A percentile compares a stretch with the other conserved stretches of the same genome.
phyloP scores from a whole-genome alignment of 2,329 filamentous ascomycete genomes.

The Pestalotiopsis sp. region DNA sequence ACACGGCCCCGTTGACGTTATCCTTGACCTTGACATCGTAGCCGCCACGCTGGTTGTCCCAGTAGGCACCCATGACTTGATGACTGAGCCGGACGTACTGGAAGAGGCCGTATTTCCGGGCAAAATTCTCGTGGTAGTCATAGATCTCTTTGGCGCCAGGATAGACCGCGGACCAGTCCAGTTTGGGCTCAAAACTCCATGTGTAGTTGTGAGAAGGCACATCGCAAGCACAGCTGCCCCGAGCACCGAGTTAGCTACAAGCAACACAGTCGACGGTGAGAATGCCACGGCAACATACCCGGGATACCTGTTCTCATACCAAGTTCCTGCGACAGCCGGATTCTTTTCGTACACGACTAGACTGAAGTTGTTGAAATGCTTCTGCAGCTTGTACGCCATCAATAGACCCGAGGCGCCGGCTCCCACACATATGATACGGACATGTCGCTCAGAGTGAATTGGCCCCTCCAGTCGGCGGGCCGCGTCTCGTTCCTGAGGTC shows the following conservation, averaged over 20 bases:
- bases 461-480: slow-evolving; percentile 10
- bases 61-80: slow-evolving; percentile 5
- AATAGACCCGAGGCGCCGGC: slow-evolving; percentile 49
- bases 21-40: slow-evolving; percentile 36
- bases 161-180: slow-evolving; percentile 43
- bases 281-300: slow-evolving; percentile 26
- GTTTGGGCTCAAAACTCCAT: slow-evolving; percentile 49
- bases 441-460: slow-evolving; percentile 20
- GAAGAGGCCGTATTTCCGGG: slow-evolving; percentile 33
- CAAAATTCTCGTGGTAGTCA: slow-evolving; percentile 42
- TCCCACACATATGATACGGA: slow-evolving; percentile 42
- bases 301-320: slow-evolving; percentile 52
- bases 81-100: slow-evolving; percentile 30
- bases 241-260: neutral
- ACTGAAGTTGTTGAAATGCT: slow-evolving; percentile 42
- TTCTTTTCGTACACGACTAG: slow-evolving; percentile 49
- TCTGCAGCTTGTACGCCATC: slow-evolving; percentile 49
- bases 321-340: slow-evolving; percentile 44
- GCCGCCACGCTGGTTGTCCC: slow-evolving; percentile 22
- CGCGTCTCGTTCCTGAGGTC: slow-evolving; percentile 2
- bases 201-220: slow-evolving; percentile 54
- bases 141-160: slow-evolving; percentile 43
- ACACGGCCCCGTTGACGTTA: slow-evolving; percentile 33
- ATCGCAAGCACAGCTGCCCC: slow-evolving; percentile 44
- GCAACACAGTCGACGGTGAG: neutral